These are phyloP conservation scores for Phymatotrichopsis omnivora DNA, from an alignment of 2,329 filamentous ascomycete genomes.

Conservation along the genomic window DNA sequence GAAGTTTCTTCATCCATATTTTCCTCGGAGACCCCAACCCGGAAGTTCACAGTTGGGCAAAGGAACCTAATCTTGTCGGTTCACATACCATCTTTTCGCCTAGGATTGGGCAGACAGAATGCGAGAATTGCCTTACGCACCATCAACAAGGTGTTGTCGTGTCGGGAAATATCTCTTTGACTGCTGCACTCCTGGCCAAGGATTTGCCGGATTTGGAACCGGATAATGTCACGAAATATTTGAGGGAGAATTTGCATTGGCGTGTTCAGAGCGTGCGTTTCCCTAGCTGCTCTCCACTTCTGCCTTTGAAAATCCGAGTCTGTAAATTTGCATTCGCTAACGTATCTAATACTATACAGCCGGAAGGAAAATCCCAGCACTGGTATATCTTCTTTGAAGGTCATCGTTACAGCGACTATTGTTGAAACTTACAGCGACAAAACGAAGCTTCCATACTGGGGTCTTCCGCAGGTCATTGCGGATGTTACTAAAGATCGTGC, in stretches of 20 bases:
- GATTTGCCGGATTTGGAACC: constrained; percentile 33
- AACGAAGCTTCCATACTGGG: background rate
- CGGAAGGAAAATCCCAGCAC: no score
- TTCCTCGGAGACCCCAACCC: constrained; percentile 51
- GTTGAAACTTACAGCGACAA: background rate
- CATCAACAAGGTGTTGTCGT: constrained; percentile 32
- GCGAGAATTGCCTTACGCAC: constrained; percentile 9
- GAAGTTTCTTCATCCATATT: constrained; percentile 55
- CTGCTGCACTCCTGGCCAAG: constrained; percentile 36
- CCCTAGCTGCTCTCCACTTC: no score
- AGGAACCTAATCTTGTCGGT: constrained; percentile 49
- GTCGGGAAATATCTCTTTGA: constrained; percentile 40
- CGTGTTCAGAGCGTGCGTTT: background rate
- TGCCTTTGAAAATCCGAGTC: no score
- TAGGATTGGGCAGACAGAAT: constrained; percentile 5
- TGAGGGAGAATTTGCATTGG: constrained; percentile 30
- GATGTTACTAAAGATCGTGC: background rate
- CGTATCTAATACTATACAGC: no score
- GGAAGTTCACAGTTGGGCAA: constrained; percentile 43
- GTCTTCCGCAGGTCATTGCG: constrained; percentile 1
- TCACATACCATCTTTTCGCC: constrained; percentile 37
- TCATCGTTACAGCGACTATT: background rate
- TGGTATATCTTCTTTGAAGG: background rate
- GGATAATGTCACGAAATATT: constrained; percentile 28
- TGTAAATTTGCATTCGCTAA: no score